Percentiles rank a stretch among this genome's conserved stretches.
phyloP scores from a whole-genome alignment of 495 filamentous ascomycete species.

The Parathielavia hyrcaniae region DNA sequence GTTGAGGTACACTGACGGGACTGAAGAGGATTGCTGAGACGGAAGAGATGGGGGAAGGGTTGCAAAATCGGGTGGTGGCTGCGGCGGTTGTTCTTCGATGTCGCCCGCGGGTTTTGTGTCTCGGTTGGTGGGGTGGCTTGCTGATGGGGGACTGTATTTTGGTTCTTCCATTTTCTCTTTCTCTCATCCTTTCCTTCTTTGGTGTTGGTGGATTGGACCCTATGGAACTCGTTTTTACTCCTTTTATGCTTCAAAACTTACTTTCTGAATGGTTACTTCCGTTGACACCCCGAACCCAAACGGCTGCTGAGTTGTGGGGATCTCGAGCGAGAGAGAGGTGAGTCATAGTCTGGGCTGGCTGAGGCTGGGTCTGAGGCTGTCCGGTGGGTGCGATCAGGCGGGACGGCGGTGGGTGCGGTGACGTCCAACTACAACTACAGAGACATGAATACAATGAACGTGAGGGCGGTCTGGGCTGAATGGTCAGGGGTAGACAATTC shows the following conservation, averaged over 20 bases:
- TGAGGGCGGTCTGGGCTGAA: no score
- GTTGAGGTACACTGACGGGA: not conserved
- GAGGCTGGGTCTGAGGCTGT: no score
- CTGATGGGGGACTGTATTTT: slow-evolving; percentile 1
- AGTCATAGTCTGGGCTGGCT: no score
- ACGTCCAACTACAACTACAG: no score
- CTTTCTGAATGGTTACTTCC: slow-evolving; percentile 4
- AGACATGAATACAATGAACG: no score
- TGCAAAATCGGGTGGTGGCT: not conserved
- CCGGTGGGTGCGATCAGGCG: no score
- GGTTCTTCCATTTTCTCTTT: slow-evolving; percentile 17
- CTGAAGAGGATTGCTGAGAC: not conserved
- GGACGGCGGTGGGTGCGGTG: no score
- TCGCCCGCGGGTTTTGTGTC: not conserved
- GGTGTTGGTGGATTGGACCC: slow-evolving; percentile 1
- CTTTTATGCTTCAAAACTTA: slow-evolving; percentile 3
- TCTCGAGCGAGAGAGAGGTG: no score
- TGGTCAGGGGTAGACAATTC: no score
- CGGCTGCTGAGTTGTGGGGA: not conserved
- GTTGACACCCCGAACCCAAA: not conserved
- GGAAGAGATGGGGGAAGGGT: not conserved
- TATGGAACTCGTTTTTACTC: slow-evolving; percentile 11
- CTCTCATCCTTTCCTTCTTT: slow-evolving; percentile 11
- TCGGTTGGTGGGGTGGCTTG: not conserved
- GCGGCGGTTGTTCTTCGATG: no score